Base-by-base conservation (phyloP, 2,329 filamentous ascomycete species). In the Fusarium sp. region DNA sequence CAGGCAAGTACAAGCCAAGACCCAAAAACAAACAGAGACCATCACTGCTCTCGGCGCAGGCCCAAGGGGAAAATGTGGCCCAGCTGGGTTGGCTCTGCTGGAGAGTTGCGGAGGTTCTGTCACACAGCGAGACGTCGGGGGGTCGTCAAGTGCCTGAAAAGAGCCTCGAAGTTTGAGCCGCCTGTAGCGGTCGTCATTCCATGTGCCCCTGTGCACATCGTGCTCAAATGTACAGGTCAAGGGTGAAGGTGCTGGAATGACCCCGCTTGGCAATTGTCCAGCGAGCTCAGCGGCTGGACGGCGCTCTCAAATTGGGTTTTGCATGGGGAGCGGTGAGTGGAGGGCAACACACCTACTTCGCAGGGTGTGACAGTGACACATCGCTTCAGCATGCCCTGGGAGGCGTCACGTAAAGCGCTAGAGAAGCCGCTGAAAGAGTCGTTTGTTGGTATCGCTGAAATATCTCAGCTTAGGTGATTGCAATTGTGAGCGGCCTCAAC, bases 161-260 rank as follows among this genome's bases (percentile, higher is more conserved):
- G 39, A 62, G 35, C 47, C 33, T 47, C 60, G 30, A 64, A 58
- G 35, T 30, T 64, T 46, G 52, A 51, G 59, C 45, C 56, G 20
- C 40, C 51, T 41, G 52, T 52, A 48, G 56, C 62, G 61, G 56
- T 60, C 65, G 61, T 69, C 65, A 68, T 61, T 65, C 54, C 52
- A 37, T 68, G 48, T 60, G 56, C 53, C 62, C 65, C 67, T 50
- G 47, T 58, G 55, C 50, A 25, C 41, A 57, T 58, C 72, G 72
- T 74, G 69, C 72, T 74, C 71, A 74, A 63, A 74, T 74, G 52
- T 74, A 74, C 72, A 71, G 62, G 61, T 40, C 67, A 61, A 71
- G 70, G 65, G 72, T 52, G 72, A 72, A 74, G 71, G 71, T 69
- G 67, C 71, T 68, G 62, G 72, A 74, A 73, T 74, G 72, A 71